A percentile compares a stretch with the other conserved stretches of the same genome.
Evolutionary conservation across 2,329 filamentous ascomycete species (phyloP).

Genomic region (Diplocarpon rosae): DNA sequence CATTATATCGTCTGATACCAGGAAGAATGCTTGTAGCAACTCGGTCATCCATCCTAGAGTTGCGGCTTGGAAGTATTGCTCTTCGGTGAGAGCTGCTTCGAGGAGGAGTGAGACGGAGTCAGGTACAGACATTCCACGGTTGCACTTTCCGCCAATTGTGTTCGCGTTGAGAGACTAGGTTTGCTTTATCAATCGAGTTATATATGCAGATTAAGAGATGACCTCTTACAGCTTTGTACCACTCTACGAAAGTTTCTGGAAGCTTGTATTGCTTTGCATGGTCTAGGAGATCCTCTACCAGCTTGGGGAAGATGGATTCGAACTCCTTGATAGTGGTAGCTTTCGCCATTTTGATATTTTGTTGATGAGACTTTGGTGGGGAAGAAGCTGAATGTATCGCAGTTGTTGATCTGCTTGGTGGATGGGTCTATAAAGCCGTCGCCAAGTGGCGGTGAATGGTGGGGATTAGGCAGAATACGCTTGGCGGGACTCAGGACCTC

Average conservation of each 20-base stretch:
- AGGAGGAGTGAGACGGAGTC: constrained; percentile 80
- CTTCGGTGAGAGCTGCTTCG: constrained; percentile 55
- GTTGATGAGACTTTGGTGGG: constrained; percentile 4
- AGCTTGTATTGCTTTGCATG: constrained; percentile 75
- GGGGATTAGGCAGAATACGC: constrained; percentile 3
- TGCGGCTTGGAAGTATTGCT: constrained; percentile 81
- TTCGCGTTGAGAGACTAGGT: constrained; percentile 71
- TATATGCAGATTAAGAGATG: background rate
- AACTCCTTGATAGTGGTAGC: constrained; percentile 75
- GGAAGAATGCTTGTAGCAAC: constrained; percentile 96
- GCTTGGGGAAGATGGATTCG: constrained; percentile 77
- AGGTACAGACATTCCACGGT: constrained; percentile 94
- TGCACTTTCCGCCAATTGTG: constrained; percentile 90
- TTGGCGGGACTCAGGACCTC: too few relatives aligned
- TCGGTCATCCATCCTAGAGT: constrained; percentile 96
- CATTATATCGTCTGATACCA: constrained; percentile 99
- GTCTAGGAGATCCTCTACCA: constrained; percentile 70
- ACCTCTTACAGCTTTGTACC: constrained; percentile 52
- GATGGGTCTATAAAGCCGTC: background rate
- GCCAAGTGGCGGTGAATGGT: constrained; percentile 4
- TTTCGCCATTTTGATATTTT: constrained; percentile 44
- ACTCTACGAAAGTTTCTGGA: constrained; percentile 67
- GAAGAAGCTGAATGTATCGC: background rate
- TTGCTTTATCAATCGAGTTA: constrained; percentile 5
- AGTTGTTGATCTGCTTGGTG: background rate